These are phyloP conservation scores for Cydonia oblonga DNA, from an alignment of 331 rosid species.

Conservation along the genomic window DNA sequence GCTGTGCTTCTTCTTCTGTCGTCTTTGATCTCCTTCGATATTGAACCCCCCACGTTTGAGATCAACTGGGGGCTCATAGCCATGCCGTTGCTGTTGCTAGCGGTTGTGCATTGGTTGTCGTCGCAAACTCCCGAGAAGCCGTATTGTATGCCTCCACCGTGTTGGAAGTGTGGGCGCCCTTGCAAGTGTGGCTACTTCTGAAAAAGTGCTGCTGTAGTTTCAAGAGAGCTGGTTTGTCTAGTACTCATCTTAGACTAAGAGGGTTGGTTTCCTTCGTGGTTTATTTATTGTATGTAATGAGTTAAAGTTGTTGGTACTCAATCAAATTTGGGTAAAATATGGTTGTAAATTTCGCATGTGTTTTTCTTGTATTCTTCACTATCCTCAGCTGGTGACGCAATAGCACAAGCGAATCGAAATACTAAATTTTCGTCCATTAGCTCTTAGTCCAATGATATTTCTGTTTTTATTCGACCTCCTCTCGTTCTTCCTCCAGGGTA, in stretches of 20 bases:
- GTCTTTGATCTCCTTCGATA: conserved; percentile 18
- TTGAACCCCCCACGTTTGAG: conserved; percentile 1
- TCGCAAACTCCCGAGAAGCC: conserved; percentile 12
- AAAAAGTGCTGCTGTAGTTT: not conserved
- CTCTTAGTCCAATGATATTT: too few relatives aligned
- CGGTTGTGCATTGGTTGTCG: conserved; percentile 34
- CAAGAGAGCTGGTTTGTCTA: not conserved
- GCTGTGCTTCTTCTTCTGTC: conserved; percentile 37
- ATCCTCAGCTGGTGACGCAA: not conserved
- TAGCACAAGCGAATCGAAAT: not conserved
- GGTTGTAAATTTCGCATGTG: not conserved
- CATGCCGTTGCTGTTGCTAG: conserved; percentile 21
- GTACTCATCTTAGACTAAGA: not conserved
- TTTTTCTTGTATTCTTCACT: not conserved
- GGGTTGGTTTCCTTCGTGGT: not conserved
- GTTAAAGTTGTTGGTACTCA: not conserved
- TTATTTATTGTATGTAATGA: not conserved
- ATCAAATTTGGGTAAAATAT: not conserved
- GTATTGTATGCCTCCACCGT: conserved; percentile 17
- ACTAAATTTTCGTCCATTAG: not conserved
- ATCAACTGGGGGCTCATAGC: conserved; percentile 16
- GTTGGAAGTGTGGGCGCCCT: conserved; percentile 10
- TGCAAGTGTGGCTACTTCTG: conserved; percentile 28
- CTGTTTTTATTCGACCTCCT: not conserved
- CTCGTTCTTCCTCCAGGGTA: too few relatives aligned